Evolutionary conservation across 352 stramenopile species (phyloP).

Genomic region (Globisporangium alternatum): DNA sequence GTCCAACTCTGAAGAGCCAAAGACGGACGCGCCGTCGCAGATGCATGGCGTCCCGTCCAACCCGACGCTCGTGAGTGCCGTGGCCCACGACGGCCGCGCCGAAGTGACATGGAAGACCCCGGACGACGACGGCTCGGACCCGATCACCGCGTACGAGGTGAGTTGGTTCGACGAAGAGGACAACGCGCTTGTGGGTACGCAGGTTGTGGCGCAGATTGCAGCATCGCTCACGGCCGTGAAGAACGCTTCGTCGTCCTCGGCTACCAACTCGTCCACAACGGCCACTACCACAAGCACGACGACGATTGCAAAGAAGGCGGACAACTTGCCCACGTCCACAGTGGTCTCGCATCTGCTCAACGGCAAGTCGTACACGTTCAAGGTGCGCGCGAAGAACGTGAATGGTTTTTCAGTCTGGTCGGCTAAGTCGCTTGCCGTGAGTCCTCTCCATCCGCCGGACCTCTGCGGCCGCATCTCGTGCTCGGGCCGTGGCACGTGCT

Average conservation of each 20-base stretch:
- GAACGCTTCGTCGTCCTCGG: constrained; percentile 9
- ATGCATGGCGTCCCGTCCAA: constrained; percentile 64
- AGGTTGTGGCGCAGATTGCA: constrained; percentile 27
- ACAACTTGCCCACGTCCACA: constrained; percentile 32
- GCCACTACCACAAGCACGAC: not conserved
- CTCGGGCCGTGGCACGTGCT: constrained; percentile 64
- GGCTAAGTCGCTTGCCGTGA: constrained; percentile 68
- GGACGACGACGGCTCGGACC: constrained; percentile 60
- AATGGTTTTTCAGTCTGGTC: constrained; percentile 70
- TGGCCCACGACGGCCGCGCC: constrained; percentile 48
- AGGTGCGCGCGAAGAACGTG: constrained; percentile 60
- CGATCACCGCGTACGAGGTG: constrained; percentile 60
- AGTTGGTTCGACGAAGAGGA: constrained; percentile 56
- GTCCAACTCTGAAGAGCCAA: not conserved
- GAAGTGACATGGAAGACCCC: constrained; percentile 60
- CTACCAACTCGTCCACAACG: constrained; percentile 5
- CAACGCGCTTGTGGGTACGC: constrained; percentile 37
- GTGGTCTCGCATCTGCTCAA: constrained; percentile 52
- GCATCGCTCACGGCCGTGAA: constrained; percentile 17
- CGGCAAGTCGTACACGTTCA: constrained; percentile 65
- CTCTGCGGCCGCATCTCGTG: constrained; percentile 60
- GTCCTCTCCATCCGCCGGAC: constrained; percentile 64
- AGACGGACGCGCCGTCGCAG: constrained; percentile 12
- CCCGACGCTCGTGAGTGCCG: constrained; percentile 51
- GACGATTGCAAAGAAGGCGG: not conserved